Evolutionary conservation across 2,329 filamentous ascomycete species (phyloP), one percentile per base, ranked within the genome.

Genomic region (Ramularia endophylla): DNA sequence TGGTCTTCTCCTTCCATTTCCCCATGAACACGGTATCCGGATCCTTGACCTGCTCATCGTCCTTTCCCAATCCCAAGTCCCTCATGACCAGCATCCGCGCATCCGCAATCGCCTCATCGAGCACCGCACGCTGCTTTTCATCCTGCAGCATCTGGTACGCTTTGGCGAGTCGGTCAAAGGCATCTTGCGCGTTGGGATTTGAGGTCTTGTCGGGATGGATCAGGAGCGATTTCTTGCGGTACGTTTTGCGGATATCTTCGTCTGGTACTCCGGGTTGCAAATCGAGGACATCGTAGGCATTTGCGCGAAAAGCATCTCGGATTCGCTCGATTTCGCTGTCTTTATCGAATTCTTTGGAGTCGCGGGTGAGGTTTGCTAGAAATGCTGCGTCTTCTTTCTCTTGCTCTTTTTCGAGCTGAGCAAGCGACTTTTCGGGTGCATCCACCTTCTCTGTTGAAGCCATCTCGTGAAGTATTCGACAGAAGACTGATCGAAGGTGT

Each of bases 151-250:
- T 80, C 2, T 81, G 85, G 61, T 97, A 88, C 0, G 92, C 92
- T 67, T 97, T 95, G 60, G 95, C 95, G 19, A 98, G 77, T 8
- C 90, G 82, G 67, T 98, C 92, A 62, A 98, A 98, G 52, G 92
- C 92, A 58, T 97, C 92, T 3, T 92, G 90, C 0, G 92, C 92
- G 36, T 74, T 78, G 0, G 87, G 83, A 61, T 98, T 97, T 59
- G 81, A 81, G 42, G 92, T 95, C 67, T 98, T 98, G 72, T 98
- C 92, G 5, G 92, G 92, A 71, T 98, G 92, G 71, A 98, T 97
- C 36, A 98, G 81, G 43, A 98, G 82, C n/a, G 92, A 98, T 67
- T 95, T 97, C 58, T 87, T 89, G 72, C 92, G 89, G 70, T 97
- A 98, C 53, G 79, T 78, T 55, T 83, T 73, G 69, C 95, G 97